Evolutionary conservation across 371 early-diverging fungal species (phyloP).

Genomic region (Aphelidium insulamus): DNA sequence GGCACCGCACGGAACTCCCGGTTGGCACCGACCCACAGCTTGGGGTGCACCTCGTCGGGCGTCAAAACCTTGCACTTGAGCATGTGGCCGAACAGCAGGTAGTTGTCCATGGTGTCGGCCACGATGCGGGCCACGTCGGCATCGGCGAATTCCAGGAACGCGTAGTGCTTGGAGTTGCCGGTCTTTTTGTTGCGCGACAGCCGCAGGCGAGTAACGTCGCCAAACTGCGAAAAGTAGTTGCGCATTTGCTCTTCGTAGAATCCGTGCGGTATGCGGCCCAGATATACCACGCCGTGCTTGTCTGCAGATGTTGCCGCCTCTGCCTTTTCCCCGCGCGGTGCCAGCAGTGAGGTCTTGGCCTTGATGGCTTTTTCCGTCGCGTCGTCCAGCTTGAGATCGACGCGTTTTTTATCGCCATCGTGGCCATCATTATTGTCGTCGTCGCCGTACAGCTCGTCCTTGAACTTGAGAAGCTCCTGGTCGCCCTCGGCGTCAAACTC

Average conservation of each 20-base stretch:
- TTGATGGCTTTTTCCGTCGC: too few species aligned
- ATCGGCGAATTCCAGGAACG: constrained; percentile 65
- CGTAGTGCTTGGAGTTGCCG: constrained; percentile 69
- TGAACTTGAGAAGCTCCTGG: too few species aligned
- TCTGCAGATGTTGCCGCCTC: too few species aligned
- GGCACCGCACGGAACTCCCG: constrained; percentile 29
- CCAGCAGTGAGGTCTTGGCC: too few species aligned
- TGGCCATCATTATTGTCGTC: too few species aligned
- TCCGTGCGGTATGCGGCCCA: constrained; percentile 84
- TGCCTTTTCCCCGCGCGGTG: too few species aligned
- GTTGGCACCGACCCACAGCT: constrained; percentile 38
- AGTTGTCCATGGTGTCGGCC: constrained; percentile 88
- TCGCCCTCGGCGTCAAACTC: too few species aligned
- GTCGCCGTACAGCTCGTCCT: too few species aligned
- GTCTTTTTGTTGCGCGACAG: constrained; percentile 74
- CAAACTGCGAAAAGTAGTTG: constrained; percentile 78
- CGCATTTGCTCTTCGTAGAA: constrained; percentile 80
- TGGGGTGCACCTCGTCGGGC: constrained; percentile 36
- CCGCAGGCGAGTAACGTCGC: constrained; percentile 48
- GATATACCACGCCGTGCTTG: constrained; percentile 68
- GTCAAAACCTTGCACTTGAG: constrained; percentile 59
- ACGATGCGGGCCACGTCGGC: constrained; percentile 67
- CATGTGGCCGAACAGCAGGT: constrained; percentile 54
- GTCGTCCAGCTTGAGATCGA: too few species aligned
- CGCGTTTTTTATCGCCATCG: too few species aligned